Evolutionary conservation across 2,329 filamentous ascomycete species (phyloP).

Genomic region (Fusarium sp.): DNA sequence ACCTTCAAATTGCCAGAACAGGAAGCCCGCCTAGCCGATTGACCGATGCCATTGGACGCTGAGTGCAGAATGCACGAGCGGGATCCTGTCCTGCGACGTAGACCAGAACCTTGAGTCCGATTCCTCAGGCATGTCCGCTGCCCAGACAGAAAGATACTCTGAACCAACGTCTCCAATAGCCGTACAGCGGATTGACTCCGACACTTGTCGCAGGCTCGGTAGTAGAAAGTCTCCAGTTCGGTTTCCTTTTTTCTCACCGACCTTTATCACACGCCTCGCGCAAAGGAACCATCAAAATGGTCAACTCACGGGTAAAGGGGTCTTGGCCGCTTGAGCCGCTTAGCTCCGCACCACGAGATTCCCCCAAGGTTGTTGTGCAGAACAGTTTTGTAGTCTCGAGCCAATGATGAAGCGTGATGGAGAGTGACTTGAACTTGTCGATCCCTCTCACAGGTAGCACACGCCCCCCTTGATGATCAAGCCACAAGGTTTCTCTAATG

Average conservation of each 20-base stretch:
- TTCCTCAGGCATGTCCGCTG: background rate
- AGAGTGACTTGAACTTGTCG: constrained; percentile 43
- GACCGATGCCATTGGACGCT: constrained; percentile 38
- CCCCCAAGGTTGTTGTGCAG: constrained; percentile 4
- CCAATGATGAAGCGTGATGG: constrained; percentile 33
- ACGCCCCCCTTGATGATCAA: constrained; percentile 29
- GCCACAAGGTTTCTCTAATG: constrained; percentile 5
- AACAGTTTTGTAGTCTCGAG: background rate
- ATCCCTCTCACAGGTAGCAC: constrained; percentile 36
- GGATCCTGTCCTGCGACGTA: constrained; percentile 14
- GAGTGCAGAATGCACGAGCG: constrained; percentile 23
- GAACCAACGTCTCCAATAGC: background rate
- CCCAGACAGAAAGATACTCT: background rate
- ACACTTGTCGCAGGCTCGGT: constrained; percentile 1
- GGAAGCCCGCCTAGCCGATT: constrained; percentile 35
- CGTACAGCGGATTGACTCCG: background rate
- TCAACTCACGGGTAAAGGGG: constrained; percentile 6
- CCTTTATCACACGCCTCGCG: constrained; percentile 17
- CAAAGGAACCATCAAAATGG: constrained; percentile 13
- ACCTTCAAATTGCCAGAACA: constrained; percentile 39
- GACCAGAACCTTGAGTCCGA: constrained; percentile 4
- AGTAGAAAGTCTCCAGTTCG: constrained; percentile 4
- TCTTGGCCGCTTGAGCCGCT: constrained; percentile 15
- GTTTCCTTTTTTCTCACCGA: constrained; percentile 22
- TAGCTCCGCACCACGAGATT: constrained; percentile 28